Base-by-base conservation (phyloP, 176 grass and related monocot species). In the Aegilops sharonensis region DNA sequence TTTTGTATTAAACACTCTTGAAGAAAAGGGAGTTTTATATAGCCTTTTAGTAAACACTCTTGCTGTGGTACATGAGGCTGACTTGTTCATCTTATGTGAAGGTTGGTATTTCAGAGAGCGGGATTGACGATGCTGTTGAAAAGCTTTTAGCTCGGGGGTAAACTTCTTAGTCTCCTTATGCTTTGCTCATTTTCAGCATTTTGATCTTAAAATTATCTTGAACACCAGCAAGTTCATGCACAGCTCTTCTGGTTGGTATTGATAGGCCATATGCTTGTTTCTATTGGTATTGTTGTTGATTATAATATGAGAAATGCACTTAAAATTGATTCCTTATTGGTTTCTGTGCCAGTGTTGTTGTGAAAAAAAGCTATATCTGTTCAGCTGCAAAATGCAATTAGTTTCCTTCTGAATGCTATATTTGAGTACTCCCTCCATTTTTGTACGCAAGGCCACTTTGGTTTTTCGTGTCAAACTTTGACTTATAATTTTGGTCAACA, bases 31-130 rank as follows among this genome's bases (percentile, higher is more conserved):
- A 47, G 9, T 63, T 77, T 77, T 80, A 64, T 64, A 68, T 21
- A 5, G 8, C 35, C n/a, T 75, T 25, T 82, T 13, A 36, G n/a
- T 75, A 79, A 42, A 64, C 52, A 78, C 24, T 50, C 15, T 61
- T 42, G 36, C 80, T 36, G 67, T 78, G 62, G 59, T 65, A 61
- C 78, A 17, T 20, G 84, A 62, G 24, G 47, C 64, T 86, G 77
- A 80, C 27, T 17, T 68, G 48, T 76, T 77, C 31, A 54, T 81
- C 74, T 83, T 63, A 74, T 87, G 13, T 84, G 77, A 85, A 98
- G 96, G 96, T 98, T 94, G 96, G 96, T 59, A 91, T 98, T 89
- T 91, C 93, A 80, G 93, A 98, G 72, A 87, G 78, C 84, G 96
- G 96, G 85, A 98, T 98, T 86, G 93, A 95, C 79, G 88, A 91